Base-by-base conservation (phyloP, 768 basidiomycete genomes). In the Lentinula guzmanii region DNA sequence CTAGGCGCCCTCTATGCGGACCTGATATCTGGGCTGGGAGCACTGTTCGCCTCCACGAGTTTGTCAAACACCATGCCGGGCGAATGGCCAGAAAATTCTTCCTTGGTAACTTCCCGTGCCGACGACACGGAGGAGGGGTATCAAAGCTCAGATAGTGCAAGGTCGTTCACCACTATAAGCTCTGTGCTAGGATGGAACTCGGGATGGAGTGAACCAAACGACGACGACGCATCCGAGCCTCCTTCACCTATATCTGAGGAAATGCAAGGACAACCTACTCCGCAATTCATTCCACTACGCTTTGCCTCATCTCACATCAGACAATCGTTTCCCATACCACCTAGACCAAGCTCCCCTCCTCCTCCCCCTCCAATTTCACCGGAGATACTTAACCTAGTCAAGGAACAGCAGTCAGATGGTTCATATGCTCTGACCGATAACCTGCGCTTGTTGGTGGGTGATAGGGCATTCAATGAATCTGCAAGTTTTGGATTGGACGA, bases 141-240 rank as follows among this genome's bases (percentile, higher is more conserved):
- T 46, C 59, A 65, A 31, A 81, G 75, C 59, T 57, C 61, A 0
- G 58, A 65, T 31, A 81, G 75, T 61, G 58, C 60, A 0, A 63
- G 62, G 35, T 75, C 76, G 0, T 78, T 79, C 61, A 78, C 82
- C 10, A 82, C 81, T 0, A 52, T 84, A 34, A 85, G 84, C 58
- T 81, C 84, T 4, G 66, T 85, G 1, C 74, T 76, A 1, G 55
- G 55, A 21, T 75, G 72, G 7, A 71, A 67, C 24, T 71, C 72
- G n/a, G 75, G 71, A 37, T 75, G 68, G 66, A 74, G 75, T 54
- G 69, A 72, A 65, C 65, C 72, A 75, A 74, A 76, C 28, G 71
- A 69, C 61, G 34, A 34, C 41, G 71, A 69, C 60, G 33, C 31
- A 62, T 5, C 68, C 66, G 21, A 70, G 65, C 57, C 61, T 7